These are phyloP conservation scores for Solanum verrucosum DNA, from an alignment of 257 asterid species.

Conservation along the genomic window DNA sequence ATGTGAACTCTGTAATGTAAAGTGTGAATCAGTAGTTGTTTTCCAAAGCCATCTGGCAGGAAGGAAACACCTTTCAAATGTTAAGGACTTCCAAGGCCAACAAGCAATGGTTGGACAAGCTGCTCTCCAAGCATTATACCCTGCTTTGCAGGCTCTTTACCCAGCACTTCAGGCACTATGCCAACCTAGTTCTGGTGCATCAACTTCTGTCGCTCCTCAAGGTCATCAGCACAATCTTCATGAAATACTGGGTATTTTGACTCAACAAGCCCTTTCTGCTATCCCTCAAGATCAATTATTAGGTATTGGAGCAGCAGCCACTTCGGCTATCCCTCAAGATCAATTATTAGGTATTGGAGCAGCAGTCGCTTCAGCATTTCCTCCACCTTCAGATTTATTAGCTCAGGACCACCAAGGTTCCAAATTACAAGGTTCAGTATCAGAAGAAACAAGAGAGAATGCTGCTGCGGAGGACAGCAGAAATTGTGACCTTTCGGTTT, in stretches of 20 bases:
- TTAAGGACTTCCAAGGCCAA: slow-evolving; percentile 37
- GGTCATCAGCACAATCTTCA: slow-evolving; percentile 20
- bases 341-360: neutral
- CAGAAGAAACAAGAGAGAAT: neutral
- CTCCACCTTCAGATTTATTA: slow-evolving; percentile 1
- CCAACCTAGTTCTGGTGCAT: slow-evolving; percentile 20
- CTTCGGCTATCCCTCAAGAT: slow-evolving; percentile 6
- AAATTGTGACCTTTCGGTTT: neutral
- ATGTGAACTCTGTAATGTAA: slow-evolving; percentile 51
- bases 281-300: slow-evolving; percentile 12
- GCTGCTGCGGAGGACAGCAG: neutral
- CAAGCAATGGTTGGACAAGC: slow-evolving; percentile 36
- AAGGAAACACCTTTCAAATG: slow-evolving; percentile 46
- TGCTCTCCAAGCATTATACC: slow-evolving; percentile 25
- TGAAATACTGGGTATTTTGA: slow-evolving; percentile 9
- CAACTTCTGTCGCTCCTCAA: slow-evolving; percentile 18
- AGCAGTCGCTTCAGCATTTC: neutral
- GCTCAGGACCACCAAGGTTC: slow-evolving; percentile 3
- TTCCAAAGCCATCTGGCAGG: slow-evolving; percentile 61
- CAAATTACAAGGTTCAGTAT: neutral
- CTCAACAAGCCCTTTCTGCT: slow-evolving; percentile 9
- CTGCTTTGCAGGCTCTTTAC: slow-evolving; percentile 28
- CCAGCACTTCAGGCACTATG: slow-evolving; percentile 20
- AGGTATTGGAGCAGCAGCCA: neutral
- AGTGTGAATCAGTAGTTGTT: slow-evolving; percentile 41